These are phyloP conservation scores for Neoboletus subvelutipes DNA, from an alignment of 768 basidiomycete species.

Conservation along the genomic window DNA sequence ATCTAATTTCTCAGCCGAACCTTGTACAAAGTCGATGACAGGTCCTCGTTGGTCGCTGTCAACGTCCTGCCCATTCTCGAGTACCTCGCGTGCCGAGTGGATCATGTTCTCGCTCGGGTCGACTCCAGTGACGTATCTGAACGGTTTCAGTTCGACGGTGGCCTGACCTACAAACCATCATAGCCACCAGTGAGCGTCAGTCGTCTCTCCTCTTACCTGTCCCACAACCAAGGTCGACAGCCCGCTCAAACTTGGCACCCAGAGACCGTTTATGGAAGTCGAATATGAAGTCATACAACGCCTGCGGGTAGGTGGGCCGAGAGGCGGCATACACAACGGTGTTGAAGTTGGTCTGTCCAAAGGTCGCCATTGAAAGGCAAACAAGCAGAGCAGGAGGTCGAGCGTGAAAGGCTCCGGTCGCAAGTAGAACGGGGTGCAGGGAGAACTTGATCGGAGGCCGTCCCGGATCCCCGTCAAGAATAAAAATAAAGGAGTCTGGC, in stretches of 20 bases:
- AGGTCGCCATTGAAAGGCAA: slow-evolving; percentile 59
- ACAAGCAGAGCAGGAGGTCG: background rate
- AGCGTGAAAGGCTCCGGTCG: background rate
- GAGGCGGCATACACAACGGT: slow-evolving; percentile 56
- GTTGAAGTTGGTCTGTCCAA: slow-evolving; percentile 66
- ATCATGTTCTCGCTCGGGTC: slow-evolving; percentile 79
- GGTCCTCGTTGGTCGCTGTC: slow-evolving; percentile 16
- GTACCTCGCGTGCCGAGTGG: slow-evolving; percentile 40
- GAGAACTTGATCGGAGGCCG: background rate
- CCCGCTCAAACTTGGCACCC: slow-evolving; percentile 47
- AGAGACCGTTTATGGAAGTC: slow-evolving; percentile 45
- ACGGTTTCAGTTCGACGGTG: slow-evolving; percentile 54
- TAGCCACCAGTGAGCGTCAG: no score
- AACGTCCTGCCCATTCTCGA: background rate
- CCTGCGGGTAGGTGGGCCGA: slow-evolving; percentile 68
- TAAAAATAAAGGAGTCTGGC: background rate
- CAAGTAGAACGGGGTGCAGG: background rate
- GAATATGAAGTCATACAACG: slow-evolving; percentile 63
- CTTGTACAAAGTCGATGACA: slow-evolving; percentile 33
- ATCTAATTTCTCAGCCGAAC: slow-evolving; percentile 54
- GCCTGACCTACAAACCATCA: slow-evolving; percentile 56
- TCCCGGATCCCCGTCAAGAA: background rate
- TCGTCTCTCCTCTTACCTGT: slow-evolving; percentile 47
- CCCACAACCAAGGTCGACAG: slow-evolving; percentile 79
- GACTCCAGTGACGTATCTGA: slow-evolving; percentile 63